Evolutionary conservation across 2,329 filamentous ascomycete species (phyloP), one percentile per base, ranked within the genome.

Genomic region (Orbilia oligospora): DNA sequence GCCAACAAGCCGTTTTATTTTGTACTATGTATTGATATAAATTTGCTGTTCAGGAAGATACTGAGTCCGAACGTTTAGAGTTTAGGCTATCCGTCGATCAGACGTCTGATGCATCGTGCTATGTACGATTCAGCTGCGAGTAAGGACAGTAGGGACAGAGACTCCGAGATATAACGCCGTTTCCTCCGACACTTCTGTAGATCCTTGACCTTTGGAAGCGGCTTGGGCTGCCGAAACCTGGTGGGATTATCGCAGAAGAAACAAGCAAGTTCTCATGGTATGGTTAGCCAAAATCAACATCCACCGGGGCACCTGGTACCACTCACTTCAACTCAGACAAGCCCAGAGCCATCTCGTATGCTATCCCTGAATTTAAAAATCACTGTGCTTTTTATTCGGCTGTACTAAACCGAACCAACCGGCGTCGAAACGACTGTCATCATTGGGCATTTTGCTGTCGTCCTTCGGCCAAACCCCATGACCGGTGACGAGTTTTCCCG

Each of bases 111-210:
- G 63, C 41, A 67, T 67, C 24, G 41, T 49, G 38, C 27, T 18
- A 53, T 61, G 41, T 51, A 51, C 49, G 36, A 51, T 67, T 61
- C 33, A 36, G n/a, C 68, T 58, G 49, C 61, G 44, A 67, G 53
- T 48, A 66, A 72, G 41, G 22, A 44, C 20, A 20, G 48, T 38
- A 55, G 24, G 41, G 61, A 14, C 36, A 41, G 61, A 67, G 36
- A 49, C 20, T 73, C 70, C 51, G 70, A 73, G 51, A 73, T 58
- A 67, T 53, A 65, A 53, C 70, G 70, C 70, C n/a, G n/a, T 12
- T 18, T 46, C 27, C 48, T 41, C 48, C 8, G 46, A 55, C 38
- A 18, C 18, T 58, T 41, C 49, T 67, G 70, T 38, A 18, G 70
- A 66, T 73, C 61, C n/a, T 27, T 73, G 14, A 36, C 12, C 38